Base-by-base conservation (phyloP, 2,329 filamentous ascomycete genomes). In the Kalmusia sp. region DNA sequence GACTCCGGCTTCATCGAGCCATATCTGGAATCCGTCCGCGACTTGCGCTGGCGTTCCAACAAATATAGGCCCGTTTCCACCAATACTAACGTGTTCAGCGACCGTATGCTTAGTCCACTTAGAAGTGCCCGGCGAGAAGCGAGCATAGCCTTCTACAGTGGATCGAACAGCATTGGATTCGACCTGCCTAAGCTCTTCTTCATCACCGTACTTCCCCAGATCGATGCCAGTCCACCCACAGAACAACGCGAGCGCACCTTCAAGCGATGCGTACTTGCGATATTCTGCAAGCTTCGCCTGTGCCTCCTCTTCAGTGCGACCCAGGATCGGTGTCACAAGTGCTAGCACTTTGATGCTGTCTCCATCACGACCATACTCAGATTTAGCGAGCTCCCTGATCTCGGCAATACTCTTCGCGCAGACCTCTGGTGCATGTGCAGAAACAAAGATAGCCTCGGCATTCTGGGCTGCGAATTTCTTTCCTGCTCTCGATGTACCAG, bases 71-170 rank as follows among this genome's bases (percentile, higher is more conserved):
- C 87, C 87, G 15, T 89, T 81, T 1, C 88, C 88, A 4, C 88
- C 88, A 11, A 91, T 80, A 35, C 83, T 84, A 44, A 90, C 83
- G 58, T 89, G 85, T 62, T 89, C 81, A 0, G 86, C 88, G 4
- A 91, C 81, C 0, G 86, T 89, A 41, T 84, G 79, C 69, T 90
- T 90, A 1, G 88, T 91, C 89, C 89, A 91, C 64, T 88, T 89
- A 0, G 81, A 77, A 2, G 84, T 83, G 2, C 79, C 82, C 0
- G 86, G 85, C 0, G 83, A 82, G 39, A 83, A 82, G 38, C 82
- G 78, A 8, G 83, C 79, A 63, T 83, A 83, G 1, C 76, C 82
- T 57, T 85, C 81, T 1, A 86, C 81, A 0, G 80, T 82, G 9
- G 81, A 84, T 51, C 77, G 81, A 45, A 87, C 85, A 0, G 84